Base-by-base conservation (phyloP, 495 filamentous ascomycete genomes). In the Parachaetomium inaequale region DNA sequence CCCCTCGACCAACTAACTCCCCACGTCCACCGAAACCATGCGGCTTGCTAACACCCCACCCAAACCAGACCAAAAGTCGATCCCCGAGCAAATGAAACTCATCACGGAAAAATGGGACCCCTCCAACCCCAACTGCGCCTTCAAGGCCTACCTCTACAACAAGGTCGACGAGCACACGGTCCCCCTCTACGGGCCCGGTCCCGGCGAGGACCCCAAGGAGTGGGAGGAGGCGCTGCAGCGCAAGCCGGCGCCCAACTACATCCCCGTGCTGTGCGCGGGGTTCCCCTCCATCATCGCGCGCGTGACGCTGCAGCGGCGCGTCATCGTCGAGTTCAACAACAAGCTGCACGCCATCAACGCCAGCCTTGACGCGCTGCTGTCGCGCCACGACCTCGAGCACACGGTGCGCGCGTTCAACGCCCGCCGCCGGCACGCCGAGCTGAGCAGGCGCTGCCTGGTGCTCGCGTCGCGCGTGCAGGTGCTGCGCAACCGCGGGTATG, bases 71-170 rank as follows among this genome's bases (percentile, higher is more conserved):
- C 90, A 94, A 68, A 93, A 92, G 67, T 85, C 90, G 25, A 86
- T 96, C 15, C 84, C 86, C 17, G 91, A 95, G 63, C 93, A 98
- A 75, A 91, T 97, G 54, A 75, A 84, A 55, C 81, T 87, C 23
- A 81, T 97, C 61, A 79, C 83, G 45, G 80, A 87, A 36, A 96
- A 96, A 80, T 99, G 94, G 94, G 82, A 92, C 64, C 84, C 90
- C 2, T 72, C 76, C 8, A 84, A 79, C 68, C 84, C 82, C 12
- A 80, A 84, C 62, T 96, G 90, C 61, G 86, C 83, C 6, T 95
- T 99, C 78, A 87, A 91, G 68, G 79, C 88, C 57, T 98, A 98
- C 72, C 89, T 97, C 72, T 98, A 98, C 79, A 98, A 98, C 75
- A 82, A 88, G 64, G 91, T 96, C 58, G 85, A 86, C 19, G 85